Evolutionary conservation across 1,284 basidiomycete species (phyloP), one percentile per base, ranked within the genome.

Genomic region (Volvariella volvacea): DNA sequence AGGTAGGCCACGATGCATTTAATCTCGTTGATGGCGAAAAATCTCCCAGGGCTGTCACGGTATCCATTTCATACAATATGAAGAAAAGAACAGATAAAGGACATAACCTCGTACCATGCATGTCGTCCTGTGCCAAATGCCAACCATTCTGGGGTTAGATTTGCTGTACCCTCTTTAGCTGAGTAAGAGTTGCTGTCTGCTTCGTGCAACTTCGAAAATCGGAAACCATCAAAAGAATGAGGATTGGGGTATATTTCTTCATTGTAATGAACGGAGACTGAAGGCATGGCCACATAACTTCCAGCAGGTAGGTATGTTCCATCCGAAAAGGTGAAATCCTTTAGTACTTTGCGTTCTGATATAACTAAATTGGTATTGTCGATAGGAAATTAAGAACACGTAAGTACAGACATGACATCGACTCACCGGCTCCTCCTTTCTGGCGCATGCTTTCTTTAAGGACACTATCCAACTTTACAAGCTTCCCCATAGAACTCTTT

Each of bases 1-100:
- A 71, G 45, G 46, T 67, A 56, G 3, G 64, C 66, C 28, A 73
- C 47, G 55, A 73, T 64, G 2, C 57, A 50, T 53, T 73, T 74
- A 10, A 73, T 48, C 49, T 65, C 63, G 41, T 57, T 62, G 10
- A 59, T 61, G 0, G 67, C 71, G 50, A 74, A 70, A 59, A 70
- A 73, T 4, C 71, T 55, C 1, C 71, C 71, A 2, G 72, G 71
- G 45, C 69, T 52, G n/a, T n/a, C n/a, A n/a, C n/a, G n/a, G 25
- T 20, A 12, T 39, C n/a, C 1, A 43, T n/a, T 16, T 8, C 15
- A 15, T 14, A 19, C n/a, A 3, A 43, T 31, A 1, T n/a, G 39
- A 4, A 39, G 12, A 45, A 42, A 25, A 33, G 30, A 7, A 42
- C 14, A 20, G 8, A 17, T 3, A 32, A 22, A 34, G 3, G n/a